Conservation (phyloP, 2,329 filamentous ascomycete species). For the Hymenotorrendiella dingleyae region DNA sequence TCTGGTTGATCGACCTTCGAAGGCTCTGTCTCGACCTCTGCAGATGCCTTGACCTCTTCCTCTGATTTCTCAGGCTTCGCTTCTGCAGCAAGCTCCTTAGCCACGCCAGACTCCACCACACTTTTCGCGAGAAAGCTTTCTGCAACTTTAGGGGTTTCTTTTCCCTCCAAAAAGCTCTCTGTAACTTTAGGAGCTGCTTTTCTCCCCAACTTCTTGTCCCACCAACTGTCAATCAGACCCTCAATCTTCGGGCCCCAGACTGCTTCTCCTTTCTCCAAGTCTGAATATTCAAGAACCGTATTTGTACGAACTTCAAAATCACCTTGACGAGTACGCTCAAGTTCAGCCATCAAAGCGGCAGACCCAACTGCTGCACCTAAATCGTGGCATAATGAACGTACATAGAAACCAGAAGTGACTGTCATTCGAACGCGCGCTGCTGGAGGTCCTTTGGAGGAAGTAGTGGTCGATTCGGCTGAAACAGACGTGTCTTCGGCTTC, state of each 20-base stretch:
- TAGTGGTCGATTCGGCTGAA: constrained; percentile 13
- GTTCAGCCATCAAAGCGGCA: constrained; percentile 77
- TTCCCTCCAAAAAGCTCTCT: too few species aligned
- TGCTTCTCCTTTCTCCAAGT: constrained; percentile 68
- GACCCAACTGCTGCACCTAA: constrained; percentile 77
- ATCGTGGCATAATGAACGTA: constrained; percentile 89
- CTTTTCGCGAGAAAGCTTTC: too few species aligned
- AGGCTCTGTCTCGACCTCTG: too few species aligned
- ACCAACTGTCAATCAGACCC: constrained; percentile 41
- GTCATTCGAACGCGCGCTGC: constrained; percentile 83
- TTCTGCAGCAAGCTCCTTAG: too few species aligned
- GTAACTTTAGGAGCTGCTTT: too few species aligned
- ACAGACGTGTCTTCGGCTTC: too few species aligned
- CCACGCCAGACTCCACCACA: too few species aligned
- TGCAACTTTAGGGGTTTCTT: too few species aligned
- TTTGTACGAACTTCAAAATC: constrained; percentile 65
- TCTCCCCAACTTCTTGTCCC: constrained; percentile 15
- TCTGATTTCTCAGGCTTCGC: too few species aligned
- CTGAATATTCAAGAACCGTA: constrained; percentile 73
- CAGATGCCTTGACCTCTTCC: too few species aligned
- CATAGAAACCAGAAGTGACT: constrained; percentile 94
- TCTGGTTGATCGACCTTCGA: too few species aligned
- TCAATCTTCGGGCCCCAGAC: constrained; percentile 76
- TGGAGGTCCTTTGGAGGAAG: constrained; percentile 50
- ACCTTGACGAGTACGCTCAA: constrained; percentile 75